Percentiles rank a stretch among this genome's conserved stretches.
phyloP scores from a whole-genome alignment of 495 filamentous ascomycete genomes.

The Corynascus novoguineensis region DNA sequence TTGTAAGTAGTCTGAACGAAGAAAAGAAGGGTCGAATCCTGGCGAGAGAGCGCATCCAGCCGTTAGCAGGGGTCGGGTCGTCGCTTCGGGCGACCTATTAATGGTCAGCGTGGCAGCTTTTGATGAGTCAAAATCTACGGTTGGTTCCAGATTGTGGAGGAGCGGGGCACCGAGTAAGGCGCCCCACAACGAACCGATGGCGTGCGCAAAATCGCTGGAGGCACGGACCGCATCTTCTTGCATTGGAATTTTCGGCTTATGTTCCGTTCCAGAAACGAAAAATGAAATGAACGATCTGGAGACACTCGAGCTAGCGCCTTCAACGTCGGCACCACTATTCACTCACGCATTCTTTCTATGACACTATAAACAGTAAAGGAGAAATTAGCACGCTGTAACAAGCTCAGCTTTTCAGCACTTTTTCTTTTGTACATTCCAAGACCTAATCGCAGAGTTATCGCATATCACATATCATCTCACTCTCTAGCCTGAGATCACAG shows the following conservation, averaged over 20 bases:
- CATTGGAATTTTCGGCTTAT: background rate
- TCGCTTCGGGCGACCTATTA: background rate
- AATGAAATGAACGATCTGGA: too few species aligned
- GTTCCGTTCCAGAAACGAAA: too few species aligned
- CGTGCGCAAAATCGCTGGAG: background rate
- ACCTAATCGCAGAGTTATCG: too few species aligned
- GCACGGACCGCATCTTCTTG: conserved; percentile 4
- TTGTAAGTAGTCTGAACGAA: conserved; percentile 26
- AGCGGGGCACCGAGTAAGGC: conserved; percentile 3
- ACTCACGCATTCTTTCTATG: too few species aligned
- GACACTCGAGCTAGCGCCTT: too few species aligned
- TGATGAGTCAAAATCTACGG: conserved; percentile 23
- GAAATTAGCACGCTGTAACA: too few species aligned
- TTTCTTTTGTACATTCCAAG: too few species aligned
- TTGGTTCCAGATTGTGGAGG: conserved; percentile 11
- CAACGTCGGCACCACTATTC: too few species aligned
- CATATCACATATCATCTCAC: too few species aligned
- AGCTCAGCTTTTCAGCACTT: too few species aligned
- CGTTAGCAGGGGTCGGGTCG: conserved; percentile 6
- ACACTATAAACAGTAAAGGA: too few species aligned
- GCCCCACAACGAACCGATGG: conserved; percentile 14
- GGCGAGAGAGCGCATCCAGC: conserved; percentile 26
- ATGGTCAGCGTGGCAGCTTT: conserved; percentile 26
- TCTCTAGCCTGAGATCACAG: too few species aligned
- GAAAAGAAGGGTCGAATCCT: conserved; percentile 16